Base-by-base conservation (phyloP, 768 basidiomycete genomes). In the Tylopilus vinaceipallidus region DNA sequence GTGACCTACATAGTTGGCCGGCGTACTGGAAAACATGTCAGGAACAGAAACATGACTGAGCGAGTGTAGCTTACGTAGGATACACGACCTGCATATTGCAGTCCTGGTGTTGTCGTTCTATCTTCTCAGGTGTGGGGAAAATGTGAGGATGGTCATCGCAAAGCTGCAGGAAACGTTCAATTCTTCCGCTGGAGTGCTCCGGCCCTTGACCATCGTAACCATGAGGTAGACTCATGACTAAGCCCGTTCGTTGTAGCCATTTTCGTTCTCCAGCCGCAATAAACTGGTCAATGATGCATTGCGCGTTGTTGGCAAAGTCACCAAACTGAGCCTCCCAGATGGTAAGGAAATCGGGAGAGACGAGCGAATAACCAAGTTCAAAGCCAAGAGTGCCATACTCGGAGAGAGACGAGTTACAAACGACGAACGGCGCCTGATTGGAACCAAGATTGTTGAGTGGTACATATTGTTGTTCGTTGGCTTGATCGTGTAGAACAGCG, bases 281-380 rank as follows among this genome's bases (percentile, higher is more conserved):
- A 75, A 98, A 99, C 70, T 99, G 97, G 65, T 99, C 95, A 60
- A 99, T 97, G 70, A 98, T 95, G 67, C 86, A 88, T 69, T 98
- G 95, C 3, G 95, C 95, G 58, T 91, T 95, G 75, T 98, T 98
- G 29, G 88, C 94, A 67, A 98, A 98, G 72, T 98, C 95, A 66
- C 95, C 95, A 62, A 98, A 95, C 68, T 98, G 95, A 14, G 95
- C 97, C 68, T 98, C 97, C 97, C 95, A 99, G 63, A 99, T 86
- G 14, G 92, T 92, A 56, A 99, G 77, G 23, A 84, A 76, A 63
- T 92, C 84, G 17, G 95, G 97, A 13, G 93, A 95, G 46, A 98
- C 97, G 55, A 98, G 85, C 6, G 97, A 99, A 71, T 99, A 99
- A 9, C 95, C 95, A 26, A 99, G 84, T 70, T 99, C 95, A 69